phyloP scores from a whole-genome alignment of 345 rosid species.

The Citropsis articulata region DNA sequence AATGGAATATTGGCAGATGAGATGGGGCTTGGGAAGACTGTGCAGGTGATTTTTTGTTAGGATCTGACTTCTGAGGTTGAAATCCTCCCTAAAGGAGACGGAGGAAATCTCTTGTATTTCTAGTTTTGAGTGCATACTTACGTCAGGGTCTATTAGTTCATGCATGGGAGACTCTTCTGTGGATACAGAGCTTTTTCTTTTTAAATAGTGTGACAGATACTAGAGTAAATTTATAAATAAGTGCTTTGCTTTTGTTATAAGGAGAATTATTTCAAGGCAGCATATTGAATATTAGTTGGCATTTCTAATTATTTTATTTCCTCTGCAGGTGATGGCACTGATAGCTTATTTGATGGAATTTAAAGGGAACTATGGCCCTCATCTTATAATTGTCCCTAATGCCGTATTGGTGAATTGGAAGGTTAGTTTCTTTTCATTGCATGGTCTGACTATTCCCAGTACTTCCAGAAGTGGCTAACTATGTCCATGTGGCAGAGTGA shows the following conservation, averaged over 20 bases:
- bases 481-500: slow-evolving; percentile 71
- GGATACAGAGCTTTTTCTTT: background rate
- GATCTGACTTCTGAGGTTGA: background rate
- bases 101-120: background rate
- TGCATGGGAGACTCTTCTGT: background rate
- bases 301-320: slow-evolving; percentile 21
- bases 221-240: background rate
- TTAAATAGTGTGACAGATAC: slow-evolving; percentile 7
- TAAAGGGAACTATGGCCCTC: slow-evolving; percentile 99
- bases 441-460: slow-evolving; percentile 3
- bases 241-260: slow-evolving; percentile 2
- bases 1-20: slow-evolving; percentile 99
- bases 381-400: slow-evolving; percentile 98
- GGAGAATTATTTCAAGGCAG: slow-evolving; percentile 4
- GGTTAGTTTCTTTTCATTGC: slow-evolving; percentile 48
- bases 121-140: background rate
- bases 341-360: slow-evolving; percentile 99
- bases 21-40: slow-evolving; percentile 99
- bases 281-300: slow-evolving; percentile 11
- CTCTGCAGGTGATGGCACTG: slow-evolving; percentile 90
- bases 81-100: background rate
- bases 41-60: slow-evolving; percentile 62
- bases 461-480: slow-evolving; percentile 16
- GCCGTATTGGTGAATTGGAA: slow-evolving; percentile 99
- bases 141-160: background rate